Conservation (phyloP, 2,329 filamentous ascomycete species). For the Hysterium pulicare region DNA sequence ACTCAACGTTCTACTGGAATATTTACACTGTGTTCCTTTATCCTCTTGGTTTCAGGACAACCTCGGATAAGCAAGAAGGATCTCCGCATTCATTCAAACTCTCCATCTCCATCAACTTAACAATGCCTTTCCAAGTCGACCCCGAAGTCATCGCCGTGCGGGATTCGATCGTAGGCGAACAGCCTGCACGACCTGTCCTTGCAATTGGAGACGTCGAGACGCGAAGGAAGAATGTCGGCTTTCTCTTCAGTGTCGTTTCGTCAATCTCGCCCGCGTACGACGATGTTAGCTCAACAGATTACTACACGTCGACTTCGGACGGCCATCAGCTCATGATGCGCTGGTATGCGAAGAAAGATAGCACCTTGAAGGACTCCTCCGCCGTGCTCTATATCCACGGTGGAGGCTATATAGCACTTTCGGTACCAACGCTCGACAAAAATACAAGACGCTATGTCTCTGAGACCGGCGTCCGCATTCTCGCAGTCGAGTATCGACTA, state of each 20-base stretch:
- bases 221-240: neutral
- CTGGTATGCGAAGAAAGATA: neutral
- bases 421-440: conserved; percentile 21
- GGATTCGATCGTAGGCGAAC: neutral
- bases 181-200: neutral
- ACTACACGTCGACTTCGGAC: neutral
- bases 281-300: neutral
- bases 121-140: neutral
- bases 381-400: conserved; percentile 34
- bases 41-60: too few species aligned
- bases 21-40: too few species aligned
- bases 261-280: neutral
- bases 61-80: too few species aligned
- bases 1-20: too few species aligned
- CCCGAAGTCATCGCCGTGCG: neutral
- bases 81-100: too few species aligned
- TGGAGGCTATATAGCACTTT: conserved; percentile 31
- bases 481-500: conserved; percentile 42
- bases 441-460: conserved; percentile 13
- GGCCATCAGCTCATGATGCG: neutral
- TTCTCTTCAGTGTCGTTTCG: neutral
- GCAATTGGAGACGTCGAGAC: neutral
- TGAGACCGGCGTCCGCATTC: conserved; percentile 29
- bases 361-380: neutral
- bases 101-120: neutral